A percentile compares a stretch with the other conserved stretches of the same genome.
Evolutionary conservation across 1,284 basidiomycete genomes (phyloP).

Genomic region (Ustilago curta): DNA sequence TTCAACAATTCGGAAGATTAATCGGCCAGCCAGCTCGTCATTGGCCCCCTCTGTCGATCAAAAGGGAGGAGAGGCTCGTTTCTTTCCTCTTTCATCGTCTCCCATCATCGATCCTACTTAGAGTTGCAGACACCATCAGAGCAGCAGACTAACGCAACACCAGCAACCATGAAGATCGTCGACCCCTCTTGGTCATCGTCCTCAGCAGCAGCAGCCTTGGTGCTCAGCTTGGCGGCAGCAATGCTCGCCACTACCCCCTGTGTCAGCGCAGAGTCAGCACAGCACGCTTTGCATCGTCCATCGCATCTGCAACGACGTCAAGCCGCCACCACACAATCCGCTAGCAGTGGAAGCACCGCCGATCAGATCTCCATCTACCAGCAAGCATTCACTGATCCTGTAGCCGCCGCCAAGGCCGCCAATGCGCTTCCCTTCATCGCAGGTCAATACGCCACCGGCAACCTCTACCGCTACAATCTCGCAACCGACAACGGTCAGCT

Average conservation of each 20-base stretch:
- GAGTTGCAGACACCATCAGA: not conserved
- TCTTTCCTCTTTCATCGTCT: not conserved
- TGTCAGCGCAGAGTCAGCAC: slow-evolving; percentile 12
- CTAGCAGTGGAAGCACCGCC: slow-evolving; percentile 13
- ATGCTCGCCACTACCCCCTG: slow-evolving; percentile 5
- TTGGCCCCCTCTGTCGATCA: too few species aligned
- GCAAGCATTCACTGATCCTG: slow-evolving; percentile 54
- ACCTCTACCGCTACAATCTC: slow-evolving; percentile 31
- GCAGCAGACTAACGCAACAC: not conserved
- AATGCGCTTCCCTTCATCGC: slow-evolving; percentile 47
- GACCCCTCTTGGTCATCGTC: slow-evolving; percentile 2
- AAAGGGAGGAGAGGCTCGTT: too few species aligned
- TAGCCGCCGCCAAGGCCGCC: slow-evolving; percentile 57
- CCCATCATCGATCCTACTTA: not conserved
- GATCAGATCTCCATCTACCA: slow-evolving; percentile 33
- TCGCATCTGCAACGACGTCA: slow-evolving; percentile 28
- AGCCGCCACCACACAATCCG: not conserved
- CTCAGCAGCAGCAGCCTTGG: not conserved
- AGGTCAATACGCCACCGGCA: slow-evolving; percentile 35
- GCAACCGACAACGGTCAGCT: slow-evolving; percentile 47
- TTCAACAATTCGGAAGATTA: too few species aligned
- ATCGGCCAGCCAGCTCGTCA: too few species aligned
- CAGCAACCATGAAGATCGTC: slow-evolving; percentile 13
- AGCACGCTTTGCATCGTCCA: slow-evolving; percentile 15
- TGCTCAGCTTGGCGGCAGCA: slow-evolving; percentile 8